Base-by-base conservation (phyloP, 2,329 filamentous ascomycete genomes). In the Mycocentrospora acerina region DNA sequence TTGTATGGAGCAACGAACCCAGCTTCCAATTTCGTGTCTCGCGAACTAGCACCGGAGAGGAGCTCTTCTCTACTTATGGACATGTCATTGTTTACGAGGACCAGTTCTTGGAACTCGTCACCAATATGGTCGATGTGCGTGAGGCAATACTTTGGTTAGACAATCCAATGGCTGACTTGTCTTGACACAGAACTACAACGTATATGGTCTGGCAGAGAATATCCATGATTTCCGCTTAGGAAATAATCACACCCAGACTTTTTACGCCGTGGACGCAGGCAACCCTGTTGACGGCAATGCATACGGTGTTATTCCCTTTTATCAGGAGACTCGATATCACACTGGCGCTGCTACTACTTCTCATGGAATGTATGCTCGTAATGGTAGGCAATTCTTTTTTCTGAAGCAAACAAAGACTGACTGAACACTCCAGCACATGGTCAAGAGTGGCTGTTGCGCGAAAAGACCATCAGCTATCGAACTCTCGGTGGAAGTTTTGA, bases 121-220 rank as follows among this genome's bases (percentile, higher is more conserved):
- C 48, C 2, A 48, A 48, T 12, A 54, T 54, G 51, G 38, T 48
- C 15, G 78, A 81, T 14, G 71, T 90, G 40, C 75, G 83, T 35
- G 87, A 85, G 1, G 75, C 9, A 9, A 22, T 5, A 22, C 5
- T 9, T 6, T 9, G 19, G 5, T 5, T 22, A 22, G 19, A 9
- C 9, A 5, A 22, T 22, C 9, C 19, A 22, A 9, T 9, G 6
- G 8, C 18, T 42, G 18, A 89, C 7, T 83, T 48, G 35, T 9
- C 52, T 57, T 52, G 48, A 51, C 3, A 84, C 0, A 78, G 2
- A 72, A 80, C 32, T 83, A 85, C 0, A 79, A 83, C 51, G 69
- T 90, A 3, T 90, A 90, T 56, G 86, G 86, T 1, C 73, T 90
- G 1, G 86, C 86, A 26, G 85, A 89, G 66, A 83, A 88, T 57